phyloP scores from a whole-genome alignment of 495 filamentous ascomycete species.

The Penicillium pancosmium region DNA sequence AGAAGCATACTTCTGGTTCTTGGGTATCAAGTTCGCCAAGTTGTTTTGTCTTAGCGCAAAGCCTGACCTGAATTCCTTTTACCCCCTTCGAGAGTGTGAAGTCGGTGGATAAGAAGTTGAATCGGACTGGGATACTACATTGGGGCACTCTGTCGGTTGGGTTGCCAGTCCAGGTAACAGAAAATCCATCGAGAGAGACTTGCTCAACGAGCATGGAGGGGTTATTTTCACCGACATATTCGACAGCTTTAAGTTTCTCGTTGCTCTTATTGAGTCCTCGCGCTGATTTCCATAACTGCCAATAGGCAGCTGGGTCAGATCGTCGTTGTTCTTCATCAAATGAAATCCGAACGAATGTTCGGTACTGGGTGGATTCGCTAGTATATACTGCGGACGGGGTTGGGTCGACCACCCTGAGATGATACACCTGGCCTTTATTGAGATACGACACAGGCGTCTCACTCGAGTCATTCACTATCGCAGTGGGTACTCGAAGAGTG shows the following conservation, averaged over 20 bases:
- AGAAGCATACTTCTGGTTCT: slow-evolving; percentile 76
- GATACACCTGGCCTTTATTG: slow-evolving; percentile 95
- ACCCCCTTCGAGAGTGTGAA: slow-evolving; percentile 99
- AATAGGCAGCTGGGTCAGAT: slow-evolving; percentile 77
- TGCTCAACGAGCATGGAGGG: slow-evolving; percentile 57
- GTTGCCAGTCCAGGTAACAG: slow-evolving; percentile 80
- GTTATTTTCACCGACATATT: slow-evolving; percentile 74
- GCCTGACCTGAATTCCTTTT: slow-evolving; percentile 89
- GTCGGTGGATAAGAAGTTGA: slow-evolving; percentile 98
- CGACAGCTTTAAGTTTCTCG: slow-evolving; percentile 86
- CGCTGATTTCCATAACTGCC: slow-evolving; percentile 97
- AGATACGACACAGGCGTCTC: slow-evolving; percentile 91
- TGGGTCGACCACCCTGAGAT: slow-evolving; percentile 72
- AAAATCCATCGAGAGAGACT: slow-evolving; percentile 90
- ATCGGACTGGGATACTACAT: slow-evolving; percentile 84
- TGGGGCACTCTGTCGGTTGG: slow-evolving; percentile 60
- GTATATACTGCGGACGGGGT: slow-evolving; percentile 49
- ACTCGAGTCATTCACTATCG: background rate
- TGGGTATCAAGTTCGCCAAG: background rate
- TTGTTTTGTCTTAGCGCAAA: slow-evolving; percentile 88
- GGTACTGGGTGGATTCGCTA: slow-evolving; percentile 58
- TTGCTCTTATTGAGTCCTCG: slow-evolving; percentile 65
- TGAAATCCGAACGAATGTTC: slow-evolving; percentile 86
- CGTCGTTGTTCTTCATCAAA: slow-evolving; percentile 94
- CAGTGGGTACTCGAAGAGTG: slow-evolving; percentile 5